Evolutionary conservation across 768 basidiomycete species (phyloP).

Genomic region (Agaricus subrufescens): DNA sequence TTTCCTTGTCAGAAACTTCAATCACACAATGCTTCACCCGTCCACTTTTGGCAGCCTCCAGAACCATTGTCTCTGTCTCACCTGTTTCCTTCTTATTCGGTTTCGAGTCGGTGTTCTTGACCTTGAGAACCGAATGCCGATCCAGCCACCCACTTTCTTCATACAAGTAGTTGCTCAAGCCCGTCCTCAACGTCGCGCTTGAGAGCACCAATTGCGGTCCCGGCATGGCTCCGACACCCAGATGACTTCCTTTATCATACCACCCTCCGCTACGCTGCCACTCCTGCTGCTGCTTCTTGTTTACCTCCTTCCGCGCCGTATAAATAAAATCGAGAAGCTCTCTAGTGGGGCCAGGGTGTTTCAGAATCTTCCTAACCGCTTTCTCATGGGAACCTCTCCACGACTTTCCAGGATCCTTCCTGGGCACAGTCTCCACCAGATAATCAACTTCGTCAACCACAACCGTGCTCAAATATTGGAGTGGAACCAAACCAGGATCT

Average conservation of each 20-base stretch:
- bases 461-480: constrained; percentile 48
- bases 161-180: constrained; percentile 49
- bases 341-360: constrained; percentile 57
- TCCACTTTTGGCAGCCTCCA: constrained; percentile 7
- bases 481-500: constrained; percentile 37
- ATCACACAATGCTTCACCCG: constrained; percentile 47
- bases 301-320: constrained; percentile 24
- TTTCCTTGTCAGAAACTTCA: constrained; percentile 51
- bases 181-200: constrained; percentile 64
- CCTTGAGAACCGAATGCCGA: constrained; percentile 35
- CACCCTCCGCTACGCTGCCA: constrained; percentile 4
- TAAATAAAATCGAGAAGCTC: constrained; percentile 58
- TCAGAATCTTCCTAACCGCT: constrained; percentile 35
- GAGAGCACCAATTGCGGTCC: constrained; percentile 62
- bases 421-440: constrained; percentile 52
- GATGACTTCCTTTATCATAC: constrained; percentile 11
- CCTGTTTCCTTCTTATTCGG: constrained; percentile 8
- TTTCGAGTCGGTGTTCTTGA: constrained; percentile 17
- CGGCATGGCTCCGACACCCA: constrained; percentile 13
- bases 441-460: constrained; percentile 78
- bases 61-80: constrained; percentile 9
- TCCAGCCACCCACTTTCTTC: constrained; percentile 57
- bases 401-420: constrained; percentile 32
- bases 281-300: constrained; percentile 18
- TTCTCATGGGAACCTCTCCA: constrained; percentile 30